Percentiles rank a stretch among this genome's conserved stretches.
phyloP scores from a whole-genome alignment of 495 filamentous ascomycete genomes.

The Penicillium ochrochloron region DNA sequence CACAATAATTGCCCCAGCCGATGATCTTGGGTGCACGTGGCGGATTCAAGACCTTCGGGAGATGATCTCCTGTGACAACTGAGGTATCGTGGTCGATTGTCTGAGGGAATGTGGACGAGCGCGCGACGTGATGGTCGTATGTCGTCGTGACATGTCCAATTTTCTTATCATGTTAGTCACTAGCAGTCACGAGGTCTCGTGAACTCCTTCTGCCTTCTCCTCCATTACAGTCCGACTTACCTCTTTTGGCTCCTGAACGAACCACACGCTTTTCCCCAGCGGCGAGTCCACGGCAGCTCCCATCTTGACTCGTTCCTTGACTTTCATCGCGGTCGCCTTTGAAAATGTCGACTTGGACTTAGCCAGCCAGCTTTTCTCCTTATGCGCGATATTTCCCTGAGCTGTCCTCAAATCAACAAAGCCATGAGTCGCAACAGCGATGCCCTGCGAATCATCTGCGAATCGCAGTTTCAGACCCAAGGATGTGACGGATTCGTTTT shows the following conservation, averaged over 20 bases:
- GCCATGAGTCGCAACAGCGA: conserved; percentile 23
- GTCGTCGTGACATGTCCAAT: conserved; percentile 19
- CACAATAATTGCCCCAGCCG: conserved; percentile 23
- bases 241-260: conserved; percentile 18
- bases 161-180: conserved; percentile 16
- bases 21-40: conserved; percentile 18
- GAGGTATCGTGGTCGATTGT: conserved; percentile 24
- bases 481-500: conserved; percentile 9
- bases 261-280: conserved; percentile 25
- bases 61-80: conserved; percentile 18
- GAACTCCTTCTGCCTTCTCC: background rate
- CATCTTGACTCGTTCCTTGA: conserved; percentile 13
- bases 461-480: conserved; percentile 25
- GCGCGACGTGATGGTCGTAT: conserved; percentile 19
- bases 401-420: conserved; percentile 23
- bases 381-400: conserved; percentile 8
- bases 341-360: conserved; percentile 17
- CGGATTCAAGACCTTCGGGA: conserved; percentile 18
- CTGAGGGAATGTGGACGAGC: conserved; percentile 17
- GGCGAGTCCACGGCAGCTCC: conserved; percentile 15
- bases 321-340: conserved; percentile 13
- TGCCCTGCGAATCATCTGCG: conserved; percentile 18
- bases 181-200: conserved; percentile 2
- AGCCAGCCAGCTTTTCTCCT: conserved; percentile 6
- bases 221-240: background rate